A percentile compares a stretch with the other conserved stretches of the same genome.
Evolutionary conservation across 495 filamentous ascomycete species (phyloP).

Genomic region (Penicillium canescens): DNA sequence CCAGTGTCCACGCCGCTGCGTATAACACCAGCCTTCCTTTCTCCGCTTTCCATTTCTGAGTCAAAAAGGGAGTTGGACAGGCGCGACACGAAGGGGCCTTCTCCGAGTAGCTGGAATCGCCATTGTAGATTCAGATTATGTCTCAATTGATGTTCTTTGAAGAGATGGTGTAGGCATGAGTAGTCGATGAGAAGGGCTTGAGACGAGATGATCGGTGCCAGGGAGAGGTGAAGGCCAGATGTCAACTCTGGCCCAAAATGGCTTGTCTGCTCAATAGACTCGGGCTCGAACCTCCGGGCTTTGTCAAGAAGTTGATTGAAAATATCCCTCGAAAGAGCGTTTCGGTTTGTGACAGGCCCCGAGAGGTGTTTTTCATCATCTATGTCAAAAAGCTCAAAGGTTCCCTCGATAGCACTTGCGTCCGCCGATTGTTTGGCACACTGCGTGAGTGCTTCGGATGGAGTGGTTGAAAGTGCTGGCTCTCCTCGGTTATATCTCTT

Average conservation of each 20-base stretch:
- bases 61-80: slow-evolving; percentile 85
- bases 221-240: slow-evolving; percentile 70
- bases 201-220: slow-evolving; percentile 68
- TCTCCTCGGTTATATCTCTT: slow-evolving; percentile 35
- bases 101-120: slow-evolving; percentile 78
- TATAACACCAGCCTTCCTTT: slow-evolving; percentile 65
- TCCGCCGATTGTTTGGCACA: neutral
- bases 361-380: slow-evolving; percentile 28
- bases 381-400: slow-evolving; percentile 43
- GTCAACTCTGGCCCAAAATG: slow-evolving; percentile 69
- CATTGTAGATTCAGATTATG: slow-evolving; percentile 76
- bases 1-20: slow-evolving; percentile 75
- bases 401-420: slow-evolving; percentile 15
- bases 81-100: slow-evolving; percentile 77
- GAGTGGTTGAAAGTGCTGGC: neutral
- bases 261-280: slow-evolving; percentile 5
- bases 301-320: slow-evolving; percentile 27
- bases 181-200: slow-evolving; percentile 78
- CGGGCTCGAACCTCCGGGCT: slow-evolving; percentile 8
- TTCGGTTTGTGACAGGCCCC: slow-evolving; percentile 25
- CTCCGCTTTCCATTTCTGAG: slow-evolving; percentile 77
- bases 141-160: slow-evolving; percentile 70
- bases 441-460: neutral
- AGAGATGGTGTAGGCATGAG: slow-evolving; percentile 76
- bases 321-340: slow-evolving; percentile 28